These are phyloP conservation scores for Penicillium daleae DNA, from an alignment of 495 filamentous ascomycete genomes.

Conservation along the genomic window DNA sequence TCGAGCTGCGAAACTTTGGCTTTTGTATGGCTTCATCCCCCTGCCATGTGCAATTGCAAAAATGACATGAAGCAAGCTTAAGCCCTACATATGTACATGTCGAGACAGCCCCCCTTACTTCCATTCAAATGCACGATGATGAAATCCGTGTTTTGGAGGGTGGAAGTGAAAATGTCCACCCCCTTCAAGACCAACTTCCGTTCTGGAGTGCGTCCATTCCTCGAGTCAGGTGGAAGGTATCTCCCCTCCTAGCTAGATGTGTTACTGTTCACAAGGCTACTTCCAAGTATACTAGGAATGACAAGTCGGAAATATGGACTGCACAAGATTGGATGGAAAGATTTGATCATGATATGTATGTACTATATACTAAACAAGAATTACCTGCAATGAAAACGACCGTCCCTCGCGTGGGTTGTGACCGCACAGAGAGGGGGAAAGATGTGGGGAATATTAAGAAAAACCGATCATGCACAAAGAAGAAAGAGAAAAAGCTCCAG, in stretches of 20 bases:
- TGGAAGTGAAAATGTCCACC: neutral
- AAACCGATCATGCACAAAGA: neutral
- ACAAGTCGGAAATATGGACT: neutral
- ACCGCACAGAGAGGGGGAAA: constrained; percentile 7
- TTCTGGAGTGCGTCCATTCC: constrained; percentile 4
- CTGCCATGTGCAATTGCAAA: neutral
- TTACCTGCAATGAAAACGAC: constrained; percentile 12
- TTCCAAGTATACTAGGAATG: neutral
- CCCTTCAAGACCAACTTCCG: neutral
- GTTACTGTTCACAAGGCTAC: neutral
- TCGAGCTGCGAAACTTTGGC: neutral
- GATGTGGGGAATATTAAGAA: constrained; percentile 22
- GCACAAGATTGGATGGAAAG: neutral
- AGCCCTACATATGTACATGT: neutral
- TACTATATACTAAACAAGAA: constrained; percentile 15
- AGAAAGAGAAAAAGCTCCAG: constrained; percentile 9
- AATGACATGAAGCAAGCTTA: neutral
- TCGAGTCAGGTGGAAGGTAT: neutral
- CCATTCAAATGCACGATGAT: constrained; percentile 4
- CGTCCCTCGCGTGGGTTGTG: constrained; percentile 6
- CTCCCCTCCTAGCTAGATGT: neutral
- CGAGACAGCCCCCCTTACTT: neutral
- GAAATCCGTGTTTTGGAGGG: neutral
- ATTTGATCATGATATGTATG: constrained; percentile 14
- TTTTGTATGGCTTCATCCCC: neutral